Conservation (phyloP, 768 basidiomycete species). For the Boletus tylopilopsis region DNA sequence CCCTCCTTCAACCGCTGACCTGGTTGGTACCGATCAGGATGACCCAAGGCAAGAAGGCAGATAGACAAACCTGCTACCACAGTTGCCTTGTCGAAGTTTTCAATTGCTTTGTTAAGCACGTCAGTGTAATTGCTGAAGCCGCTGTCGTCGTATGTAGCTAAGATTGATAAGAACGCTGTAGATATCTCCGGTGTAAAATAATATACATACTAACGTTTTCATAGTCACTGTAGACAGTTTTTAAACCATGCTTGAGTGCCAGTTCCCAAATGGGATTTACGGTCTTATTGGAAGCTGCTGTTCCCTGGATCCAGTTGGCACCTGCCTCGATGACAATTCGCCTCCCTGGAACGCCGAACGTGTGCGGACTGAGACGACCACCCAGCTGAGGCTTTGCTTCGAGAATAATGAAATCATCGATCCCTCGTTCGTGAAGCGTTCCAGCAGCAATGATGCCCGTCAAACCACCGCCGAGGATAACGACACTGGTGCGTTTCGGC, state of each 20-base stretch:
- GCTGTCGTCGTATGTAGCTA: slow-evolving; percentile 53
- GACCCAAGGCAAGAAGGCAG: slow-evolving; percentile 39
- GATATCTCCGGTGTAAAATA: background rate
- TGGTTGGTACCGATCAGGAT: slow-evolving; percentile 17
- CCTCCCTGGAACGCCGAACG: slow-evolving; percentile 39
- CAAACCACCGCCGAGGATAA: slow-evolving; percentile 66
- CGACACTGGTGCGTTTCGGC: slow-evolving; percentile 33
- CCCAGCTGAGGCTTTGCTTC: slow-evolving; percentile 61
- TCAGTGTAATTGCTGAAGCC: slow-evolving; percentile 48
- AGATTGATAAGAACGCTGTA: background rate
- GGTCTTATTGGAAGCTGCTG: slow-evolving; percentile 41
- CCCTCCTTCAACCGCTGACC: slow-evolving; percentile 14
- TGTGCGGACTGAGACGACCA: slow-evolving; percentile 50
- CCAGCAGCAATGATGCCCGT: slow-evolving; percentile 64
- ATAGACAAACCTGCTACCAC: slow-evolving; percentile 40
- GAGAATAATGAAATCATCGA: slow-evolving; percentile 55
- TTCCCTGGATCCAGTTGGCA: slow-evolving; percentile 61
- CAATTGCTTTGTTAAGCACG: slow-evolving; percentile 38
- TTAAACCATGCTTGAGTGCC: slow-evolving; percentile 51
- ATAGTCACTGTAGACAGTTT: slow-evolving; percentile 43
- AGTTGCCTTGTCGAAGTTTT: slow-evolving; percentile 40
- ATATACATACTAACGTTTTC: slow-evolving; percentile 41
- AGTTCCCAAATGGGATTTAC: slow-evolving; percentile 60
- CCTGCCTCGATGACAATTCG: slow-evolving; percentile 51
- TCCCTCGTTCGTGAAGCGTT: slow-evolving; percentile 49